Percentiles rank a stretch among this genome's conserved stretches.
phyloP scores from a whole-genome alignment of 148 eudicot genomes.

The Silene latifolia region DNA sequence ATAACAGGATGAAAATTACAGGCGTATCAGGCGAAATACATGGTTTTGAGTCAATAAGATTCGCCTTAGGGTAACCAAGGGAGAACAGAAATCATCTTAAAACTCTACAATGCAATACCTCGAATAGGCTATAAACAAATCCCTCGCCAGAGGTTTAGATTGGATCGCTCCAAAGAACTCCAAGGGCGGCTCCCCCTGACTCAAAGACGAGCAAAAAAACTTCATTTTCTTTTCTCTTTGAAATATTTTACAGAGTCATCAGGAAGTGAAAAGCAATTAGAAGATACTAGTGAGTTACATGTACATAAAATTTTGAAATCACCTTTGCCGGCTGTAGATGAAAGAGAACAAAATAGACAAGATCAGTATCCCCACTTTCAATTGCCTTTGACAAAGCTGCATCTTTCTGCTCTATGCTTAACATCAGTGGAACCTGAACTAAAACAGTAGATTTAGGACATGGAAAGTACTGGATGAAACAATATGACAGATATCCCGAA shows the following conservation, averaged over 20 bases:
- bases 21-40: not conserved
- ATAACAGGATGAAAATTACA: conserved; percentile 6
- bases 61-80: not conserved
- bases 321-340: conserved; percentile 87
- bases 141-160: conserved; percentile 84
- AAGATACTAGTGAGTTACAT: conserved; percentile 3
- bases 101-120: conserved; percentile 32
- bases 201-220: conserved; percentile 15
- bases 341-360: conserved; percentile 86
- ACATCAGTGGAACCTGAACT: conserved; percentile 78
- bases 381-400: conserved; percentile 81
- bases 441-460: conserved; percentile 11
- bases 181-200: conserved; percentile 64
- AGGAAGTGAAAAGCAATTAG: not conserved
- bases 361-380: conserved; percentile 98
- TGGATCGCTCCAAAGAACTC: conserved; percentile 84
- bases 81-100: not conserved
- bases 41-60: not conserved
- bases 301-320: not conserved
- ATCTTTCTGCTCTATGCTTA: conserved; percentile 95
- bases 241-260: not conserved
- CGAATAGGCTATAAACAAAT: conserved; percentile 72
- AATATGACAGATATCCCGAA: not conserved
- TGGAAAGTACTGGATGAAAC: not conserved
- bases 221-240: not conserved